Conservation (phyloP, 106 monocot species). For the Acanthochlamys bracteata region DNA sequence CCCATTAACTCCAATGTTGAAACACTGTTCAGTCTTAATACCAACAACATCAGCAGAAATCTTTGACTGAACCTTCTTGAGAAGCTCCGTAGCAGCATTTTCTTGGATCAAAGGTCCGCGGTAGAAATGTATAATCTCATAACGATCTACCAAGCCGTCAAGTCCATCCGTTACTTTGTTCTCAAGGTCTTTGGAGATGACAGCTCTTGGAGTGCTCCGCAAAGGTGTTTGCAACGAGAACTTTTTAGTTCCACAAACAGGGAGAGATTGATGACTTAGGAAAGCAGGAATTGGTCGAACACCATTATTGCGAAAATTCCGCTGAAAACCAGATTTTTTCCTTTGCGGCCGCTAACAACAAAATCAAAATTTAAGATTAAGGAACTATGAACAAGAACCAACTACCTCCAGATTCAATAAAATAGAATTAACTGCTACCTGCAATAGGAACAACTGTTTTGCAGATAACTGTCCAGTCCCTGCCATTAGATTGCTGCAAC, state of each 20-base stretch:
- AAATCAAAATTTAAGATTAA: not conserved
- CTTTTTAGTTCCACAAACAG: not conserved
- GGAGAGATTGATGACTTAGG: conserved; percentile 6
- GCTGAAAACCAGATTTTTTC: not conserved
- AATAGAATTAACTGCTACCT: too few relatives aligned
- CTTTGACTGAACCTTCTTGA: conserved; percentile 52
- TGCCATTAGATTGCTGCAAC: too few relatives aligned
- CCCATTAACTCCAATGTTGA: conserved; percentile 51
- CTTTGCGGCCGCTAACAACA: conserved; percentile 15
- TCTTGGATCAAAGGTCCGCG: conserved; percentile 63
- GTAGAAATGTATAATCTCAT: conserved; percentile 67
- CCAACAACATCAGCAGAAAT: conserved; percentile 43
- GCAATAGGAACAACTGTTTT: too few relatives aligned
- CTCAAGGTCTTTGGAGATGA: conserved; percentile 28
- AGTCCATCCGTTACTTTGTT: conserved; percentile 17
- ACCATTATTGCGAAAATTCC: conserved; percentile 5
- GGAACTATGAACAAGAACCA: too few relatives aligned
- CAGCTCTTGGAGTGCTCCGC: conserved; percentile 27
- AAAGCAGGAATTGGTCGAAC: not conserved
- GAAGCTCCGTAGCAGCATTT: conserved; percentile 53
- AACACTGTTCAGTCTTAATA: conserved; percentile 86
- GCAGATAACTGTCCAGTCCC: too few relatives aligned
- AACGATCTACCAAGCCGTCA: not conserved
- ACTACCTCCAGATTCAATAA: too few relatives aligned
- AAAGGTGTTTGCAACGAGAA: not conserved